Base-by-base conservation (phyloP, 2,329 filamentous ascomycete species). In the Penicillium glabrum region DNA sequence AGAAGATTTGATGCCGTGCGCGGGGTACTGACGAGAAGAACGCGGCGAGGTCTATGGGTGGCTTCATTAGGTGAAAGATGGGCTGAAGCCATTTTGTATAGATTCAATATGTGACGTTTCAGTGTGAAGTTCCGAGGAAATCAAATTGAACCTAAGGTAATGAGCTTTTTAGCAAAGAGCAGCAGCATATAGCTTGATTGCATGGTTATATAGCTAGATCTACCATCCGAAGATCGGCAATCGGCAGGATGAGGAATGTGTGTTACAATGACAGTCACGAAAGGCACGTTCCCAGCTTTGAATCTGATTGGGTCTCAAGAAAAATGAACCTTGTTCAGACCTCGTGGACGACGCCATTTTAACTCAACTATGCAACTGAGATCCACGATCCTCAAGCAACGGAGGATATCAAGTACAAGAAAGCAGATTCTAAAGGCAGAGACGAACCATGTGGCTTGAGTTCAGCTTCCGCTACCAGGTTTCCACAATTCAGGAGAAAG, bases 1-100 rank as follows among this genome's bases (percentile, higher is more conserved):
- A 67, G 52, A 10, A 66, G 57, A 43, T 66, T 64, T 13, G 61
- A 64, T 3, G 62, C 63, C 1, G 65, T 66, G 27, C 65, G 61
- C 2, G 62, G 61, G 7, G 58, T 24, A 23, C 58, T 60, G 27
- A 64, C 23, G 33, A 65, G 51, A 9, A 61, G 52, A 3, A 62
- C n/a, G 21, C 51, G 59, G 9, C 19, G 39, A 3, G n/a, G 19
- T 9, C 5, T 6, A 21, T 21, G 3, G 37, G 19, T 23, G n/a
- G 35, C n/a, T 14, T 41, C 23, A 1, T 41, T 23, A 2, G 5
- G 19, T 6, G 39, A 2, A 23, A 11, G 4, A 10, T 41, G 8
- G 4, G 8, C 23, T 1, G 19, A 21, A 23, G 39, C 39, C 39
- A 41, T 41, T 1, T 9, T 39, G 5, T 7, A 39, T 39, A 3